Base-by-base conservation (phyloP, 495 filamentous ascomycete genomes). In the Xylaria flabelliformis region DNA sequence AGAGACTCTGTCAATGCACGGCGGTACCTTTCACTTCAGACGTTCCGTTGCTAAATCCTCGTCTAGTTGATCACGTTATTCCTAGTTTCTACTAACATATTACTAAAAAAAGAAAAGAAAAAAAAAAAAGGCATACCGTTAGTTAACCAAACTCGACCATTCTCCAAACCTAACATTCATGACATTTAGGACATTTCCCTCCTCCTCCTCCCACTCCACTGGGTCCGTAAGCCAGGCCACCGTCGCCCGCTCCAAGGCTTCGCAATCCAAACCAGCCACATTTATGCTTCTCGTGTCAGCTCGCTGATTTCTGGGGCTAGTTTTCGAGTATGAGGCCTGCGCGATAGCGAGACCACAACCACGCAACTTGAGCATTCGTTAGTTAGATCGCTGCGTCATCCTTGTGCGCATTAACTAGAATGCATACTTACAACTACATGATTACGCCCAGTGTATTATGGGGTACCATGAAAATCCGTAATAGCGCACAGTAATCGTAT, bases 301-400 rank as follows among this genome's bases (percentile, higher is more conserved):
- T 87, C 3, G 88, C 88, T 2, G 88, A 88, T 79, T 91, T 87
- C 42, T 88, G 83, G 72, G 89, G 86, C 42, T 88, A 84, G 77
- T 90, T 90, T 76, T 91, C 89, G 74, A 90, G 87, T 8, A 89
- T 85, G 74, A 91, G 89, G 88, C 86, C 75, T 90, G 88, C 19
- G 88, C 88, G 24, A 90, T 85, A 15, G 84, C 81, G 21, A 90
- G 81, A 8, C 88, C 86, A 36, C 82, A 72, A 71, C 85, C 81
- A 12, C 86, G 21, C 2, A 74, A 64, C 1, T 88, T 87, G 19
- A 90, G 76, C 36, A 90, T 74, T 83, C 69, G 4, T 77, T 79
- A 24, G 90, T 74, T 15, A 82, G 82, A 90, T 80, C 44, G 85
- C 88, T 21, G 87, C 86, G 41, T 65, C 70, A 72, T 91, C 86